These are phyloP conservation scores for Cydonia oblonga DNA, from an alignment of 331 rosid species.

Conservation along the genomic window DNA sequence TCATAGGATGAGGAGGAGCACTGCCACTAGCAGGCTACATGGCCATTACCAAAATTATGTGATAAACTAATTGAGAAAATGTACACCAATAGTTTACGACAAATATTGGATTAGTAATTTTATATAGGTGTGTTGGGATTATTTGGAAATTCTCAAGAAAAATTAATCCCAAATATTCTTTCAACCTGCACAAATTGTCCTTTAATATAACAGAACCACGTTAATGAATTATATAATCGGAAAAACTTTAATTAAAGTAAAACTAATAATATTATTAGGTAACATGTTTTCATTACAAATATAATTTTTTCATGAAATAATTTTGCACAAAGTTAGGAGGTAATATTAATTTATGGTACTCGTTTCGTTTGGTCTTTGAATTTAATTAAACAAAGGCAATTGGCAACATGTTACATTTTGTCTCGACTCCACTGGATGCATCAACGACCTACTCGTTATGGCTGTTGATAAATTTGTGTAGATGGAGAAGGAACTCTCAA, in stretches of 20 bases:
- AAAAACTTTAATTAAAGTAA: neutral
- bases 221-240: neutral
- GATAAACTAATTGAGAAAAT: neutral
- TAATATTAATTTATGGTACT: neutral
- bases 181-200: neutral
- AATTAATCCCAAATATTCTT: neutral
- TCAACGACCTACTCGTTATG: neutral
- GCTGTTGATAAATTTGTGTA: neutral
- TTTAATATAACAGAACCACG: neutral
- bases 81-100: neutral
- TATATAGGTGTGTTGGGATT: neutral
- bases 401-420: neutral
- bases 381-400: neutral
- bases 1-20: neutral
- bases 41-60: neutral
- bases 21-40: neutral
- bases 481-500: neutral
- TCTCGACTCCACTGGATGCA: neutral
- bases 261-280: too few species aligned
- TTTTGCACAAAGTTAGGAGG: neutral
- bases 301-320: neutral
- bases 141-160: neutral
- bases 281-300: too few species aligned
- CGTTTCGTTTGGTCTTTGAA: neutral
- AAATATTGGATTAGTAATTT: neutral